phyloP scores from a whole-genome alignment of 805 yeast species.

The Barnettozyma wickerhamii region DNA sequence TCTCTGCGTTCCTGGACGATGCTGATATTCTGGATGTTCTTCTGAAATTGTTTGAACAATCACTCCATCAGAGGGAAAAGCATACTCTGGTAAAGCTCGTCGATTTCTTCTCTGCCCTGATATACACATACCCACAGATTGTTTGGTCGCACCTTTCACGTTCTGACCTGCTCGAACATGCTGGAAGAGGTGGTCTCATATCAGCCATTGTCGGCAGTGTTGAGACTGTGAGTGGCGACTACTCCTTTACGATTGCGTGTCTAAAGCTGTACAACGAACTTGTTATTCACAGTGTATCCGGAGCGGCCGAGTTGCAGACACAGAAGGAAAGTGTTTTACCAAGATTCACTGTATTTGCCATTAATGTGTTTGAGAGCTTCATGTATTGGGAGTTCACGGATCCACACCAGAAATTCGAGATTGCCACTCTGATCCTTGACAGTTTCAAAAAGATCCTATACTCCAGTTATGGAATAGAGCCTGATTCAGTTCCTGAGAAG shows the following conservation, averaged over 20 bases:
- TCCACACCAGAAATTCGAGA: slow-evolving; percentile 51
- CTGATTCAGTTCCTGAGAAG: slow-evolving; percentile 29
- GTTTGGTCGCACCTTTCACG: slow-evolving; percentile 78
- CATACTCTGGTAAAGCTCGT: slow-evolving; percentile 41
- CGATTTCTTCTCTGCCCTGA: slow-evolving; percentile 45
- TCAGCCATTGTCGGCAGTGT: slow-evolving; percentile 60
- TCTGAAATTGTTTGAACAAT: slow-evolving; percentile 63
- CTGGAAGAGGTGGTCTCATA: slow-evolving; percentile 62
- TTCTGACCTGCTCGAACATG: slow-evolving; percentile 58
- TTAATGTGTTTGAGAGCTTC: slow-evolving; percentile 73
- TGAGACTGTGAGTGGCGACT: slow-evolving; percentile 68
- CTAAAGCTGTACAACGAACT: slow-evolving; percentile 52
- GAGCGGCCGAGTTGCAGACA: slow-evolving; percentile 32
- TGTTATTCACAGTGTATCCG: slow-evolving; percentile 43
- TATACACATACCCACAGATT: slow-evolving; percentile 50
- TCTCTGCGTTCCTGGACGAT: slow-evolving; percentile 43
- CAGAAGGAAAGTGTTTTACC: slow-evolving; percentile 51
- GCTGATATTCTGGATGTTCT: slow-evolving; percentile 60
- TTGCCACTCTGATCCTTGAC: slow-evolving; percentile 52
- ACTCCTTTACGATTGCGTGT: slow-evolving; percentile 56
- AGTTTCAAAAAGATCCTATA: slow-evolving; percentile 52
- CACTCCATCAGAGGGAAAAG: slow-evolving; percentile 52
- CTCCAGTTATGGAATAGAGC: slow-evolving; percentile 52
- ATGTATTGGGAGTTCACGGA: slow-evolving; percentile 61
- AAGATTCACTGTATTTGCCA: slow-evolving; percentile 48